phyloP scores from a whole-genome alignment of 176 grass and related monocot genomes.

The Lolium rigidum region DNA sequence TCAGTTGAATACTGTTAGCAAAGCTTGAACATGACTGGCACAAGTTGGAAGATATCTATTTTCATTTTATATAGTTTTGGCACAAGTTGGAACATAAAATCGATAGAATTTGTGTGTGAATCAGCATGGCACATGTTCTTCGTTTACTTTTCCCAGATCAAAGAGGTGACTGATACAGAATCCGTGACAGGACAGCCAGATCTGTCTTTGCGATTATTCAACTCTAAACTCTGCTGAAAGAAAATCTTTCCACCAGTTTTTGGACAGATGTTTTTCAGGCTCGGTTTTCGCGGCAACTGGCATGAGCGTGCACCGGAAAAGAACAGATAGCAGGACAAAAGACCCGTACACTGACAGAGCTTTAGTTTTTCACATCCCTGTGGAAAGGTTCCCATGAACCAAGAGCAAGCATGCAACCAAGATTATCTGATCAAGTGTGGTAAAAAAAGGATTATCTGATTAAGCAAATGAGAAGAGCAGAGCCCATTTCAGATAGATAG shows the following conservation, averaged over 20 bases:
- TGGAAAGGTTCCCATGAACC: neutral
- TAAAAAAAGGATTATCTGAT: neutral
- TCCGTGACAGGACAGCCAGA: constrained; percentile 48
- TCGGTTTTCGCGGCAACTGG: constrained; percentile 12
- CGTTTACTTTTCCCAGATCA: constrained; percentile 53
- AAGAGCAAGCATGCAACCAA: neutral
- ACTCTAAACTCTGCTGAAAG: constrained; percentile 6
- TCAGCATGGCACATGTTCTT: constrained; percentile 48
- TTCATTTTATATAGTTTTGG: neutral
- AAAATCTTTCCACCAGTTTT: constrained; percentile 33
- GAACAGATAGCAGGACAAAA: constrained; percentile 34
- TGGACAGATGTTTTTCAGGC: constrained; percentile 38
- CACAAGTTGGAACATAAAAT: constrained; percentile 43
- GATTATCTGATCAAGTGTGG: neutral
- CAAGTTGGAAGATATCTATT: constrained; percentile 30
- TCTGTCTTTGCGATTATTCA: constrained; percentile 38
- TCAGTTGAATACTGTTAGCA: constrained; percentile 30
- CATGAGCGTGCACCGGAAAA: constrained; percentile 32
- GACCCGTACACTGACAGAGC: neutral
- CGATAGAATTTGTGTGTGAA: neutral
- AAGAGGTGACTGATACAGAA: constrained; percentile 41
- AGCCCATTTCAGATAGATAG: neutral
- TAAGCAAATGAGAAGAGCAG: neutral
- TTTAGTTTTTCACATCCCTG: neutral
- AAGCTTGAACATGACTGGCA: constrained; percentile 19